Percentiles rank a stretch among this genome's conserved stretches.
These are phyloP conservation scores for Pseudonitzschia pungens DNA, from an alignment of 108 stramenopile genomes.

Conservation along the genomic window DNA sequence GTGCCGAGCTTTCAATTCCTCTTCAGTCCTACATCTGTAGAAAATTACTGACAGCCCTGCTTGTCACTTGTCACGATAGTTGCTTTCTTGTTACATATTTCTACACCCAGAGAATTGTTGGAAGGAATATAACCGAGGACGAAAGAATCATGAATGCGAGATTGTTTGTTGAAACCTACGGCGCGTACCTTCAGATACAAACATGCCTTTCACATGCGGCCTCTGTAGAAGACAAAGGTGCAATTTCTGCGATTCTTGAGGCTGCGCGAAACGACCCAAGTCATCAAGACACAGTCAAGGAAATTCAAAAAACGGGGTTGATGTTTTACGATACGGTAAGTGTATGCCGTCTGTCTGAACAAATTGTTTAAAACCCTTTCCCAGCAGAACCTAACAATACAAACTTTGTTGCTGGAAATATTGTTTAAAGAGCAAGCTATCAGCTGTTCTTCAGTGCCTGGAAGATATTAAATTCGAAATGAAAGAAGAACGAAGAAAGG, in stretches of 20 bases:
- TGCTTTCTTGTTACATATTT: constrained; percentile 82
- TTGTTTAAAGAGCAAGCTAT: constrained; percentile 53
- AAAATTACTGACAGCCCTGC: background rate
- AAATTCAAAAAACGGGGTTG: constrained; percentile 44
- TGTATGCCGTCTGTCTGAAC: constrained; percentile 4
- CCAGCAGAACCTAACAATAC: background rate
- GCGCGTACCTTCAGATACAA: constrained; percentile 75
- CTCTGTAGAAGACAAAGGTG: constrained; percentile 37
- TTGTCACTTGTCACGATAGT: constrained; percentile 22
- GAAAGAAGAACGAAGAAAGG: constrained; percentile 22
- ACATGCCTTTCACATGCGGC: constrained; percentile 61
- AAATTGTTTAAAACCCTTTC: background rate
- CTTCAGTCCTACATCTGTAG: background rate
- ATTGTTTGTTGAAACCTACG: constrained; percentile 61
- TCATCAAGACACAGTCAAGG: constrained; percentile 67
- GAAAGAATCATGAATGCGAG: constrained; percentile 26
- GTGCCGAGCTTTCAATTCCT: constrained; percentile 14
- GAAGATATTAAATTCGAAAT: constrained; percentile 30
- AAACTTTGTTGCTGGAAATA: background rate
- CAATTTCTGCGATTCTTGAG: constrained; percentile 52
- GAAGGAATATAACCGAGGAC: constrained; percentile 15
- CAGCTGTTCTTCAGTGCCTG: constrained; percentile 59
- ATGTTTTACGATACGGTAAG: constrained; percentile 78
- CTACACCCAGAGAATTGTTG: constrained; percentile 60
- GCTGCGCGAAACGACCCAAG: constrained; percentile 67